Conservation (phyloP, 306 rosid species). For the Pyrus bretschneideri region DNA sequence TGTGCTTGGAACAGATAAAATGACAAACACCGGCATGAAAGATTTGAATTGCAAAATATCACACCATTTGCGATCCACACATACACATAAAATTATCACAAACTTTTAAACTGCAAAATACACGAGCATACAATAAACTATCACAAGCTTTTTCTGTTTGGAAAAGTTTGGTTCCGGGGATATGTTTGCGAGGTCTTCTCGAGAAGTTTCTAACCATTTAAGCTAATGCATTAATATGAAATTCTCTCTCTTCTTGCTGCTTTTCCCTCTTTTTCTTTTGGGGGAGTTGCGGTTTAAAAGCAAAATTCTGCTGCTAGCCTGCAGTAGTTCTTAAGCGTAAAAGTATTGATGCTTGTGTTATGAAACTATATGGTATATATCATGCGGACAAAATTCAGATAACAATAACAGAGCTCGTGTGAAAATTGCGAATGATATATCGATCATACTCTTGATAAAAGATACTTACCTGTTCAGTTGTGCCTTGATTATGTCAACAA, state of each 20-base stretch:
- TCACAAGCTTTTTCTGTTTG: neutral
- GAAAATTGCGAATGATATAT: neutral
- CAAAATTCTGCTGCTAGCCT: neutral
- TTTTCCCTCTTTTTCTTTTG: neutral
- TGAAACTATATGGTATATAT: neutral
- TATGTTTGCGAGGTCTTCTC: neutral
- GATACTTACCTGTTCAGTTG: conserved; percentile 73
- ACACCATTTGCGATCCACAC: neutral
- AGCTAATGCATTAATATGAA: neutral
- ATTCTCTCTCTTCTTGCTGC: neutral
- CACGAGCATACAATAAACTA: neutral
- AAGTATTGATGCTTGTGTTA: neutral
- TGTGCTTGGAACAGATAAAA: neutral
- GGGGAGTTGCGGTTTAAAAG: neutral
- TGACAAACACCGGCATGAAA: neutral
- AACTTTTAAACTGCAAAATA: neutral
- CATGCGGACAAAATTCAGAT: neutral
- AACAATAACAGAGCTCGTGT: neutral
- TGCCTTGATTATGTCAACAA: conserved; percentile 93
- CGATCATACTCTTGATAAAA: neutral
- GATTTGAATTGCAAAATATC: neutral
- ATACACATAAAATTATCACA: no score
- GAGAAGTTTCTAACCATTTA: neutral
- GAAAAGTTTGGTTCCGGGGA: neutral
- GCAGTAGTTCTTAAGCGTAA: neutral